Evolutionary conservation across 768 basidiomycete genomes (phyloP).

Genomic region (Collybiopsis confluens): DNA sequence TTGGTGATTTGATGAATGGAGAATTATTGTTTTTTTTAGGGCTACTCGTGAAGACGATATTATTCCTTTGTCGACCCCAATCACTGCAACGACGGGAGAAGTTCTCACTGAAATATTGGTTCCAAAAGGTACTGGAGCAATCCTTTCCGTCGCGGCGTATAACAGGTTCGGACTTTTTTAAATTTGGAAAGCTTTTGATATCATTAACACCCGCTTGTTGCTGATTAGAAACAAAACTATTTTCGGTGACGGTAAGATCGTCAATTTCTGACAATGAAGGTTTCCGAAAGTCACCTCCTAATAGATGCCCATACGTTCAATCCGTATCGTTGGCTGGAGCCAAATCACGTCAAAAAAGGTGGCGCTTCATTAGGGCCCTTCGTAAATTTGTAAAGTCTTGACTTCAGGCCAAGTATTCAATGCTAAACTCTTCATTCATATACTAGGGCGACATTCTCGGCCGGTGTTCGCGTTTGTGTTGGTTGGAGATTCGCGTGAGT

Average conservation of each 20-base stretch:
- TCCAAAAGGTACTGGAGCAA: conserved; percentile 28
- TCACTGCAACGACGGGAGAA: conserved; percentile 18
- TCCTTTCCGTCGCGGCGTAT: conserved; percentile 30
- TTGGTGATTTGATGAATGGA: too few species aligned
- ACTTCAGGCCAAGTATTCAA: too few species aligned
- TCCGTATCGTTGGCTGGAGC: conserved; percentile 34
- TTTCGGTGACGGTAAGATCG: conserved; percentile 26
- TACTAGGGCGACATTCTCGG: conserved; percentile 22
- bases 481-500: conserved; percentile 25
- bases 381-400: conserved; percentile 31
- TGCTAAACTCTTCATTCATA: too few species aligned
- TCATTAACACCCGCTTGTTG: not conserved
- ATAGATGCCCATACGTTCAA: conserved; percentile 36
- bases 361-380: conserved; percentile 25
- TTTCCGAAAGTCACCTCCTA: not conserved
- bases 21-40: too few species aligned
- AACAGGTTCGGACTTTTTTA: conserved; percentile 34
- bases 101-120: conserved; percentile 26
- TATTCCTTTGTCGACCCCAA: too few species aligned
- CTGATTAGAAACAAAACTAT: conserved; percentile 24
- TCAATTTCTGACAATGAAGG: not conserved
- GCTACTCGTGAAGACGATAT: too few species aligned
- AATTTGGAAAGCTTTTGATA: too few species aligned
- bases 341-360: conserved; percentile 18
- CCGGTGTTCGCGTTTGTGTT: conserved; percentile 21